Conservation (phyloP, 805 yeast genomes). For the Candida nanaspora region DNA sequence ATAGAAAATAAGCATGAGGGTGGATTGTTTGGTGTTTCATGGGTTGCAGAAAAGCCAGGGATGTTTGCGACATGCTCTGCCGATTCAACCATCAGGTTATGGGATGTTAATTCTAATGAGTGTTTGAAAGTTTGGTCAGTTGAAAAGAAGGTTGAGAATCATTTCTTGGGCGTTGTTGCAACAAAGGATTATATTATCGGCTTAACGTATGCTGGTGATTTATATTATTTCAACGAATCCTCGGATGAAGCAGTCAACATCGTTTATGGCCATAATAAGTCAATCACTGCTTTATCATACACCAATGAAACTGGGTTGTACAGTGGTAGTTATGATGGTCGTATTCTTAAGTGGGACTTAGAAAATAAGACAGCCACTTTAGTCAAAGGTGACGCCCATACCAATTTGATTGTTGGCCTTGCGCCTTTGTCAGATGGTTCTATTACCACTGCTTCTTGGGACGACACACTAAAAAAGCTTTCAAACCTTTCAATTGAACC, state of each 20-base stretch:
- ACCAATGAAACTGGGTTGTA: constrained; percentile 19
- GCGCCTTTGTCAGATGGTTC: constrained; percentile 19
- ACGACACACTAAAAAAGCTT: constrained; percentile 54
- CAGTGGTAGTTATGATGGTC: constrained; percentile 83
- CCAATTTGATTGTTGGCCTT: constrained; percentile 59
- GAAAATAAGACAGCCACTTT: constrained; percentile 27
- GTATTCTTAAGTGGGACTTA: constrained; percentile 52
- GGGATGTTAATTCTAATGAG: constrained; percentile 44
- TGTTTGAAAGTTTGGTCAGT: constrained; percentile 44
- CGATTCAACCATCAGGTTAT: constrained; percentile 65
- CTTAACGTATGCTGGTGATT: constrained; percentile 63
- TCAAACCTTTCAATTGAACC: constrained; percentile 21
- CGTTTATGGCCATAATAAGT: constrained; percentile 74
- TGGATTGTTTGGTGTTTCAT: constrained; percentile 72
- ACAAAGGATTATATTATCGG: constrained; percentile 55
- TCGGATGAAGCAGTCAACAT: constrained; percentile 29
- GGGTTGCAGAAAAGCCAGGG: constrained; percentile 48
- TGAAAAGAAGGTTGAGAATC: constrained; percentile 45
- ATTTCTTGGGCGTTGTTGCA: constrained; percentile 74
- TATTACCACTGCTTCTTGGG: constrained; percentile 67
- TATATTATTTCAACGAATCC: constrained; percentile 48
- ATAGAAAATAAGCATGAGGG: constrained; percentile 55
- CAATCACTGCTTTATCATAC: constrained; percentile 55
- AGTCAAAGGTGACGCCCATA: constrained; percentile 41
- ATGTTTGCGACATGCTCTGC: constrained; percentile 78